Conservation (phyloP, 1,139 yeast species). For the Protomyces arabidopsidicola region DNA sequence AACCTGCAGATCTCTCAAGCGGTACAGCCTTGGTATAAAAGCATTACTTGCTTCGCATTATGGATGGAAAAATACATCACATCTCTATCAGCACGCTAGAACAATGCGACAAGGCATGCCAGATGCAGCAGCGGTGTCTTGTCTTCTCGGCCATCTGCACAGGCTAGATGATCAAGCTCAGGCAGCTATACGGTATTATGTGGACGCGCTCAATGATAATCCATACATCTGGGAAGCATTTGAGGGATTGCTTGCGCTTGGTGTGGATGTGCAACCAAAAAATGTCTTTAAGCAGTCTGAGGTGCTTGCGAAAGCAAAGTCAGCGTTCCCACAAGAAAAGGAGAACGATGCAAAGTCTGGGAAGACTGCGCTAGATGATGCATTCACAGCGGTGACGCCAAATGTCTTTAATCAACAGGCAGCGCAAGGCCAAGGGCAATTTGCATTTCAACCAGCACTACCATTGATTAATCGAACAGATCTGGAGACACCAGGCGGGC, state of each 20-base stretch:
- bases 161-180: slow-evolving; percentile 55
- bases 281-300: slow-evolving; percentile 45
- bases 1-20: slow-evolving; percentile 56
- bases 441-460: slow-evolving; percentile 9
- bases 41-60: slow-evolving; percentile 37
- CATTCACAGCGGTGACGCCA: neutral
- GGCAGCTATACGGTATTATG: slow-evolving; percentile 62
- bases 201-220: slow-evolving; percentile 63
- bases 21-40: slow-evolving; percentile 59
- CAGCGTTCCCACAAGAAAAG: neutral
- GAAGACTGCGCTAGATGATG: neutral
- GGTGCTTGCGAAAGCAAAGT: slow-evolving; percentile 19
- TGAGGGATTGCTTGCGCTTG: slow-evolving; percentile 66
- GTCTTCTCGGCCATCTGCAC: slow-evolving; percentile 61
- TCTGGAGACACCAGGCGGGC: slow-evolving; percentile 8
- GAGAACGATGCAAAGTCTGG: neutral
- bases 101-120: slow-evolving; percentile 46
- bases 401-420: slow-evolving; percentile 5
- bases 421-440: neutral
- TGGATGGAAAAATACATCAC: slow-evolving; percentile 4
- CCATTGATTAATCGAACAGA: slow-evolving; percentile 6
- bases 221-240: slow-evolving; percentile 86
- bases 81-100: slow-evolving; percentile 29
- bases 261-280: slow-evolving; percentile 58
- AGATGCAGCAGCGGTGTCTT: slow-evolving; percentile 60